These are phyloP conservation scores for Neonectria faginata DNA, from an alignment of 2,329 filamentous ascomycete species.

Conservation along the genomic window DNA sequence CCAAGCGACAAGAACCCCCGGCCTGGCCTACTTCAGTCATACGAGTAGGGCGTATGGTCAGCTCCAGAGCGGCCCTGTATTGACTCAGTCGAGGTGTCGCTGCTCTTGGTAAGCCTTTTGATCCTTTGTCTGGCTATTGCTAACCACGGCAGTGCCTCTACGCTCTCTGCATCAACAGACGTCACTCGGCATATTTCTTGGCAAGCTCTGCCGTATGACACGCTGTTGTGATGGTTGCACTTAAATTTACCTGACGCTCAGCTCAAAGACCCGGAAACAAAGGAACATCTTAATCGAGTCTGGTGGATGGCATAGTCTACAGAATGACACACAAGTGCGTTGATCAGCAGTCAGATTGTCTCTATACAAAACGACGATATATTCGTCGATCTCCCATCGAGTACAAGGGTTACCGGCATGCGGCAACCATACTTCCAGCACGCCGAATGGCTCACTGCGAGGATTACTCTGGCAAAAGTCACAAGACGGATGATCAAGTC, in stretches of 20 bases:
- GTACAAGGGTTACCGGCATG: no score
- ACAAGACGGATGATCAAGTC: no score
- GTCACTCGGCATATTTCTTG: neutral
- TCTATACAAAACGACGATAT: no score
- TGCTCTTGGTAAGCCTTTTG: neutral
- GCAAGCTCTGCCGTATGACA: neutral
- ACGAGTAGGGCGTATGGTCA: neutral
- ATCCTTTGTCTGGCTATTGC: neutral
- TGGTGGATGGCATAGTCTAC: no score
- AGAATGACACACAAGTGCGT: no score
- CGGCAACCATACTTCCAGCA: no score
- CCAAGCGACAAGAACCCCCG: neutral
- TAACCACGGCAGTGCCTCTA: neutral
- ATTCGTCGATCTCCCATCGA: no score
- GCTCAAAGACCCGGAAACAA: neutral
- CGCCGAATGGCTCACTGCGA: no score
- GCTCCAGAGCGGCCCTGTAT: conserved; percentile 5
- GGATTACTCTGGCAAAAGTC: no score
- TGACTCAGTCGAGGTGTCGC: neutral
- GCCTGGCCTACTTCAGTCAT: conserved; percentile 9
- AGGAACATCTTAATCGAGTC: no score
- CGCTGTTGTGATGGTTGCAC: neutral
- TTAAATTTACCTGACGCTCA: neutral
- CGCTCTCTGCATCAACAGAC: conserved; percentile 4
- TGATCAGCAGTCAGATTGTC: no score